Base-by-base conservation (phyloP, 2,329 filamentous ascomycete species). In the Phaeomoniella chlamydospora region DNA sequence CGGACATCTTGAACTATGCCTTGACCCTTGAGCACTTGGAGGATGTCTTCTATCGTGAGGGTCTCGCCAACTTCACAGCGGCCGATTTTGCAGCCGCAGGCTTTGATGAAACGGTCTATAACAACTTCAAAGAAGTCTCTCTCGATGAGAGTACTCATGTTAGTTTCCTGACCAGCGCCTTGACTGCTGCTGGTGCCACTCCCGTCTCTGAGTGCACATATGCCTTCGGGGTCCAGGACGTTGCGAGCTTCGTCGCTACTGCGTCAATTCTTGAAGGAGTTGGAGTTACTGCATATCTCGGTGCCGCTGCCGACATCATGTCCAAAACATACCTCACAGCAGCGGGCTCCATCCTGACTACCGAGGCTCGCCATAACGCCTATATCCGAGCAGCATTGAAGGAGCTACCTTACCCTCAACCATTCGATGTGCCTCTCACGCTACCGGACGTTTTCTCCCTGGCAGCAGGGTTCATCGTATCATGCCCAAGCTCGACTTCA, bases 321-420 rank as follows among this genome's bases (percentile, higher is more conserved):
- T 62, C 65, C 50, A 65, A 70, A 44, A 56, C 56, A 16, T 76
- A 76, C 54, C 55, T 79, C 31, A 70, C 68, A 1, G 66, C 65
- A 9, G 74, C 74, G 1, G 74, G 70, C 18, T 67, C 67, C 34
- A 72, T 80, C 49, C 58, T 80, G 29, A 71, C 70, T 10, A 68
- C 78, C 40, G 74, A 78, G 47, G 64, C 75, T 16, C 67, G 75
- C 13, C 74, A 80, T 58, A 67, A 65, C 0, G 58, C 75, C 4
- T 78, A 74, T 55, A 58, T 79, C 45, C 69, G 74, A 37, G 50
- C 55, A 15, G 55, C 56, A 12, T 53, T 64, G 15, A 51, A 55
- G 33, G 47, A 70, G 45, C 52, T 52, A 10, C 72, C 74, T 4
- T 74, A 74, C 52, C 59, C 74, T 1, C 59, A 68, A 42, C 55